A percentile compares a stretch with the other conserved stretches of the same genome.
Conservation (phyloP, 768 basidiomycete genomes). For the Tulasnella sp. region DNA sequence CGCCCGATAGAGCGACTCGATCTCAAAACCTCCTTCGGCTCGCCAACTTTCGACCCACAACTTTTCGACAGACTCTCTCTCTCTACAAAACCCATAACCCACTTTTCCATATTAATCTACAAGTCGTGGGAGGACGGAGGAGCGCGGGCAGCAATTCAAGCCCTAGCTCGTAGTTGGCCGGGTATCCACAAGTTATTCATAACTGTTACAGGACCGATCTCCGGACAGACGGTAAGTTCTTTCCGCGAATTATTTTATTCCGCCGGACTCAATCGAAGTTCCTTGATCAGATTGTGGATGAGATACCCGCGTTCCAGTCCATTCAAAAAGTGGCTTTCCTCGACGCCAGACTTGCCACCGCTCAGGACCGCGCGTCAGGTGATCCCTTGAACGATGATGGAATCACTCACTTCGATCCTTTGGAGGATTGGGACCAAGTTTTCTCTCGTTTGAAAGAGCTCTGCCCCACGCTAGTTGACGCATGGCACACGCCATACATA, state of each 20-base stretch:
- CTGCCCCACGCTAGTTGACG: background rate
- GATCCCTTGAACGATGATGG: background rate
- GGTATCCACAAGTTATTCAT: background rate
- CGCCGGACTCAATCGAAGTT: background rate
- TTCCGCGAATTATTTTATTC: background rate
- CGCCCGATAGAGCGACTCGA: background rate
- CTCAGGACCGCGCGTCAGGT: background rate
- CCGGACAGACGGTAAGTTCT: background rate
- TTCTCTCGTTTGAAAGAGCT: background rate
- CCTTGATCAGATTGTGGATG: background rate
- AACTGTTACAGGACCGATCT: background rate
- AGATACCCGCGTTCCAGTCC: background rate
- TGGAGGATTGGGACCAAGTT: background rate
- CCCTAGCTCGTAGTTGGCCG: background rate
- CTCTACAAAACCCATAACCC: background rate
- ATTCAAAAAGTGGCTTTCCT: background rate
- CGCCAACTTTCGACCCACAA: background rate
- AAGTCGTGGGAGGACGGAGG: background rate
- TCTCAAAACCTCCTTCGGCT: background rate
- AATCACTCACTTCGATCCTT: background rate
- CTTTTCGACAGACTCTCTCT: background rate
- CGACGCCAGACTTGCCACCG: background rate
- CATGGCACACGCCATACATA: background rate
- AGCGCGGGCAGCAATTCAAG: background rate
- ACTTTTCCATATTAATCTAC: background rate